Evolutionary conservation across 2,329 filamentous ascomycete genomes (phyloP).

Genomic region (Diatrype stigma): DNA sequence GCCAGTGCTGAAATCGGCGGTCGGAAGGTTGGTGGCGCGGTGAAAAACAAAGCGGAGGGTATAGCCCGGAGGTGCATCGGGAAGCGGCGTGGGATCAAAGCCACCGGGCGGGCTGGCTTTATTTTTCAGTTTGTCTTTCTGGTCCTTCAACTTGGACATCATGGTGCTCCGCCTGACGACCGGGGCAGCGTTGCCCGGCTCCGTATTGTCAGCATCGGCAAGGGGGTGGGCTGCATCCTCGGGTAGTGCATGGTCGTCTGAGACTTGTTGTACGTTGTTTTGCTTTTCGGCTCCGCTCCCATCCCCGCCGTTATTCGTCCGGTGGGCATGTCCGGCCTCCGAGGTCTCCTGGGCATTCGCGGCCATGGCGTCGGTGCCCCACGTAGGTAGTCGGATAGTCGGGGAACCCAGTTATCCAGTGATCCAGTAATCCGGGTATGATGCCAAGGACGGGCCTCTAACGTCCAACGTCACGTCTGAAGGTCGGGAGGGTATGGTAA

Average conservation of each 20-base stretch:
- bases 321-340: constrained; percentile 7
- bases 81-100: constrained; percentile 75
- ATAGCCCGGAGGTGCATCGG: constrained; percentile 70
- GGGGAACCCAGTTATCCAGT: no score
- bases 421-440: no score
- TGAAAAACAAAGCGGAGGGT: constrained; percentile 84
- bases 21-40: constrained; percentile 73
- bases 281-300: constrained; percentile 7
- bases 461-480: no score
- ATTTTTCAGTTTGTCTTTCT: constrained; percentile 35
- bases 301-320: constrained; percentile 2
- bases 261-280: constrained; percentile 31
- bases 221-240: constrained; percentile 6
- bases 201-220: constrained; percentile 8
- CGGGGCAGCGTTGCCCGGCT: constrained; percentile 3
- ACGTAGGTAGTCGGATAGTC: background rate
- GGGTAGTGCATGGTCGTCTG: constrained; percentile 11
- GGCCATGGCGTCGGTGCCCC: constrained; percentile 1
- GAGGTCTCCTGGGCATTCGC: constrained; percentile 2
- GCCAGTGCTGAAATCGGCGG: constrained; percentile 71
- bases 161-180: constrained; percentile 16
- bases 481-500: no score
- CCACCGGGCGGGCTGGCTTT: constrained; percentile 64
- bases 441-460: no score
- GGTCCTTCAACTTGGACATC: constrained; percentile 30